These are phyloP conservation scores for Euphrasia arctica DNA, from an alignment of 305 asterid species.

Conservation along the genomic window DNA sequence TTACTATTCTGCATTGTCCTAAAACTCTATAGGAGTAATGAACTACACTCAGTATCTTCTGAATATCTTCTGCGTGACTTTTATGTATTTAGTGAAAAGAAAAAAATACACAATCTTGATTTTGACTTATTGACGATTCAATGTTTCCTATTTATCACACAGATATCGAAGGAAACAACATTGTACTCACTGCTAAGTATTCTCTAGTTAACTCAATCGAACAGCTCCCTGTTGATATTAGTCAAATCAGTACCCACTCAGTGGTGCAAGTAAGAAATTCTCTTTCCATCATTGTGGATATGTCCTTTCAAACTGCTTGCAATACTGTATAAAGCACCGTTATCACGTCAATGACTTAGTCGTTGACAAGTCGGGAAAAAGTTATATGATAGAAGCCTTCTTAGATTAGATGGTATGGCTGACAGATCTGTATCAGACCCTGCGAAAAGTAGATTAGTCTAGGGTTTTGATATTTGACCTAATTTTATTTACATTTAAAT, in stretches of 20 bases:
- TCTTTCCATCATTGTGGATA: constrained; percentile 16
- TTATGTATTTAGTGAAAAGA: not conserved
- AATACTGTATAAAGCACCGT: not conserved
- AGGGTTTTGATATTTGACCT: too few relatives aligned
- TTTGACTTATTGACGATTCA: not conserved
- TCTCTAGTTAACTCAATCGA: constrained; percentile 61
- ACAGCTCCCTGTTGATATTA: constrained; percentile 76
- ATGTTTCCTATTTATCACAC: constrained; percentile 28
- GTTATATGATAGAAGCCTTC: too few relatives aligned
- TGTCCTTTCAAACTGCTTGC: constrained; percentile 10
- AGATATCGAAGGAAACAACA: constrained; percentile 81
- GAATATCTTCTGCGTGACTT: constrained; percentile 13
- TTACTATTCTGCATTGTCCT: constrained; percentile 18
- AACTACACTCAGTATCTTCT: constrained; percentile 8
- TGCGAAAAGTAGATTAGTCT: too few relatives aligned
- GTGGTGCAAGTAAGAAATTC: constrained; percentile 73
- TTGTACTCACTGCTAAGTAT: constrained; percentile 74
- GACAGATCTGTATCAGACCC: too few relatives aligned
- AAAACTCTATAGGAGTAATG: constrained; percentile 14
- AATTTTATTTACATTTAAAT: too few relatives aligned
- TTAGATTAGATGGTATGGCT: too few relatives aligned
- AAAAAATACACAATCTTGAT: not conserved
- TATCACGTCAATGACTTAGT: too few relatives aligned
- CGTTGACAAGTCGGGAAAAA: too few relatives aligned
- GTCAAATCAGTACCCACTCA: constrained; percentile 60